Evolutionary conservation across 345 rosid species (phyloP).

Genomic region (Citrus glauca): DNA sequence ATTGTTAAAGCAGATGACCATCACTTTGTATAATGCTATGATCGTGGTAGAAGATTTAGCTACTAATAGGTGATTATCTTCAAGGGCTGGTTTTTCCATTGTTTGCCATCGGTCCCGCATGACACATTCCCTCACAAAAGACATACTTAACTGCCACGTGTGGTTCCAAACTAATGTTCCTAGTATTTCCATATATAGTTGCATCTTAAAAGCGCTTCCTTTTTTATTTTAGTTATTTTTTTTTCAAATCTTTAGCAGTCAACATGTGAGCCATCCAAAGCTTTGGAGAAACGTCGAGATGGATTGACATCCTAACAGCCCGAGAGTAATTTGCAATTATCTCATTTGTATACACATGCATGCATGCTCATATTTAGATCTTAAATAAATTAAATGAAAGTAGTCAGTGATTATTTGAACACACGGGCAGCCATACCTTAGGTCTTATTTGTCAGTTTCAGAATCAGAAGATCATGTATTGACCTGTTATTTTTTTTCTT

Average conservation of each 20-base stretch:
- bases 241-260: background rate
- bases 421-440: background rate
- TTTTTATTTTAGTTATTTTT: too few species aligned
- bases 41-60: background rate
- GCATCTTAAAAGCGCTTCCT: background rate
- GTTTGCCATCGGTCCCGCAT: background rate
- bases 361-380: background rate
- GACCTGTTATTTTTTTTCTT: background rate
- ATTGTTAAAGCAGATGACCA: background rate
- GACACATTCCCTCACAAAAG: background rate
- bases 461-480: background rate
- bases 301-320: background rate
- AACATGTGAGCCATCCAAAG: background rate
- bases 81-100: background rate
- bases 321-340: background rate
- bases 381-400: background rate
- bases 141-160: too few species aligned
- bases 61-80: background rate
- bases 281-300: background rate
- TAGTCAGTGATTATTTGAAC: background rate
- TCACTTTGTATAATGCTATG: background rate
- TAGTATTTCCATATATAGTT: too few species aligned
- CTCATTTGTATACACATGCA: background rate
- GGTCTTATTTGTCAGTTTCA: background rate
- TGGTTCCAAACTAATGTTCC: too few species aligned